phyloP scores from a whole-genome alignment of 2,329 filamentous ascomycete genomes.

The Talaromyces sp. region DNA sequence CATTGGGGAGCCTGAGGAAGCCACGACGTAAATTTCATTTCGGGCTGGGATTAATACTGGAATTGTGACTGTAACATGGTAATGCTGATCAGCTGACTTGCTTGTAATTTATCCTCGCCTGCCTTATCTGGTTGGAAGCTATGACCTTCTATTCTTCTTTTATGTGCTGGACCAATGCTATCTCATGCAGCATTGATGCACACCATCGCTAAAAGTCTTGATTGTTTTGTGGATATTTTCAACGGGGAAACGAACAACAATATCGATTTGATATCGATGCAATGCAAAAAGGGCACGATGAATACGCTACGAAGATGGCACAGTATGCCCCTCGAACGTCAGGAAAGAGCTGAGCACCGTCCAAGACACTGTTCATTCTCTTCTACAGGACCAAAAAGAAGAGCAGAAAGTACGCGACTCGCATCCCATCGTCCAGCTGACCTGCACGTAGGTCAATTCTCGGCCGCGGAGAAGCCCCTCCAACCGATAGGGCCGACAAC shows the following conservation, averaged over 20 bases:
- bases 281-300: background rate
- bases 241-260: background rate
- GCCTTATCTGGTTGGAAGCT: background rate
- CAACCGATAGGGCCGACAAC: background rate
- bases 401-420: background rate
- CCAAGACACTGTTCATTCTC: background rate
- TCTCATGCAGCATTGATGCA: background rate
- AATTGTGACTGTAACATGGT: background rate
- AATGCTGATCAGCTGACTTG: conserved; percentile 11
- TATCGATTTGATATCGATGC: background rate
- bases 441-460: background rate
- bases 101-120: background rate
- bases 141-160: background rate
- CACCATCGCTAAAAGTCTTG: too few species aligned
- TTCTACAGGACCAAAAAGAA: background rate
- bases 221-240: too few species aligned
- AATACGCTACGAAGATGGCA: background rate
- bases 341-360: background rate
- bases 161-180: background rate
- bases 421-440: background rate
- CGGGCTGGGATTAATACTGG: background rate
- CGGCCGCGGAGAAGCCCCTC: background rate
- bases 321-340: background rate
- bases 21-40: background rate
- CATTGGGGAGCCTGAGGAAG: background rate